Evolutionary conservation across 1,284 basidiomycete genomes (phyloP).

Genomic region (Leccinum variabile): DNA sequence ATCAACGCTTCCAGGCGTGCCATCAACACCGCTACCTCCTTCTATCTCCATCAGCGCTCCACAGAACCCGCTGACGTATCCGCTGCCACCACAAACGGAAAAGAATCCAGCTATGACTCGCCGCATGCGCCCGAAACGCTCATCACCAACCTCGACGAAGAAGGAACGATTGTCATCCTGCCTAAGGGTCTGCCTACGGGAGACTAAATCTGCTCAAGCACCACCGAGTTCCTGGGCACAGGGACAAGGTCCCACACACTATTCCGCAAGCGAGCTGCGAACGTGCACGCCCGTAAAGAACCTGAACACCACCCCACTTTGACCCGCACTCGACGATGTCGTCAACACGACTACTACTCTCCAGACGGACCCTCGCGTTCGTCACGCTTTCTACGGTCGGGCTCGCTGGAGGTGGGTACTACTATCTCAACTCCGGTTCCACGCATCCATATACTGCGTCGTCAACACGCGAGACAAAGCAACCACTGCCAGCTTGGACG

Average conservation of each 20-base stretch:
- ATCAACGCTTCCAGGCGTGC: constrained; percentile 44
- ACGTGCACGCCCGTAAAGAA: neutral
- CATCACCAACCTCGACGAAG: no score
- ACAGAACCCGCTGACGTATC: constrained; percentile 46
- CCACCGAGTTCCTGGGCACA: neutral
- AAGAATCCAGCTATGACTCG: constrained; percentile 76
- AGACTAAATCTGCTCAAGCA: neutral
- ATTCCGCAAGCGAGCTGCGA: neutral
- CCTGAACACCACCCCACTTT: neutral
- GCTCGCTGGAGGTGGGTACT: constrained; percentile 60
- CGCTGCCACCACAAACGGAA: constrained; percentile 38
- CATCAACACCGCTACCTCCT: constrained; percentile 41
- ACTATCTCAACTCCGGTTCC: constrained; percentile 69
- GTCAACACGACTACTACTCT: constrained; percentile 48
- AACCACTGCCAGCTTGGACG: constrained; percentile 74
- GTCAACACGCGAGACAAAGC: constrained; percentile 59
- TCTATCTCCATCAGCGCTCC: constrained; percentile 60
- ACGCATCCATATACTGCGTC: constrained; percentile 46
- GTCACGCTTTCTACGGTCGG: constrained; percentile 52
- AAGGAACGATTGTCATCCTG: no score
- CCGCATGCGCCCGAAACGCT: constrained; percentile 21
- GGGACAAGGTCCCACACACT: neutral
- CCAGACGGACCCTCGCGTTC: constrained; percentile 51
- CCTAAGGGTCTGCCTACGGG: no score
- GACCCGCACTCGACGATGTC: constrained; percentile 11